Base-by-base conservation (phyloP, 2,329 filamentous ascomycete species). In the Drechslerella coelobrocha region DNA sequence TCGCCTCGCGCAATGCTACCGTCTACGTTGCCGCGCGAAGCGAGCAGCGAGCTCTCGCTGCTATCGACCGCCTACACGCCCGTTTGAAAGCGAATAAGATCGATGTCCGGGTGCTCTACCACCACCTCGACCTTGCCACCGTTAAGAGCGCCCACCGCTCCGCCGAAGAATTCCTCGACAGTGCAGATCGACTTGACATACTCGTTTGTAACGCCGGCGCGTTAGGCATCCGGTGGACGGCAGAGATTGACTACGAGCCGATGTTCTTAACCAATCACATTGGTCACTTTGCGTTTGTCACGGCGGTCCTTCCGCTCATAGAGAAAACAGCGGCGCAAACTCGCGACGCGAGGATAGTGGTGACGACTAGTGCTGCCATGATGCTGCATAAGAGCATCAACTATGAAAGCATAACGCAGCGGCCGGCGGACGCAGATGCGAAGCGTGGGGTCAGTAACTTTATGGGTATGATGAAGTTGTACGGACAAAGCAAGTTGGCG, bases 211-310 rank as follows among this genome's bases (percentile, higher is more conserved):
- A 83, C 65, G 81, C 82, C 0, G 82, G 80, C 0, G 77, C 82
- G 34, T 81, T 73, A 3, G 56, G 83, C 79, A 79, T 78, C 0
- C 73, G 72, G 17, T 77, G 80, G 2, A 76, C 79, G 0, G 77
- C 45, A 14, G 66, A 71, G 8, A 53, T 68, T 1, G 82, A 82
- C 12, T 84, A 82, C 63, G 83, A 84, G 73, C 72, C 81, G 8
- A 80, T 83, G 66, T 82, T 84, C 65, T 81, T 79, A 1, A 81
- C 79, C 1, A 84, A 84, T 61, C 81, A 84, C 73, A 73, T 84
- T 39, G 82, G 82, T 14, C 82, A 83, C 56, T 81, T 82, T 3
- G 78, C 82, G 1, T 76, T 84, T 10, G 76, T 79, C 1, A 79
- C 78, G 5, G 74, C 75, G 1, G 65, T 81, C 1, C 52, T 76